These are phyloP conservation scores for Thermomucor indicae-seudaticae DNA, from an alignment of 371 early-diverging fungal species.

Conservation along the genomic window DNA sequence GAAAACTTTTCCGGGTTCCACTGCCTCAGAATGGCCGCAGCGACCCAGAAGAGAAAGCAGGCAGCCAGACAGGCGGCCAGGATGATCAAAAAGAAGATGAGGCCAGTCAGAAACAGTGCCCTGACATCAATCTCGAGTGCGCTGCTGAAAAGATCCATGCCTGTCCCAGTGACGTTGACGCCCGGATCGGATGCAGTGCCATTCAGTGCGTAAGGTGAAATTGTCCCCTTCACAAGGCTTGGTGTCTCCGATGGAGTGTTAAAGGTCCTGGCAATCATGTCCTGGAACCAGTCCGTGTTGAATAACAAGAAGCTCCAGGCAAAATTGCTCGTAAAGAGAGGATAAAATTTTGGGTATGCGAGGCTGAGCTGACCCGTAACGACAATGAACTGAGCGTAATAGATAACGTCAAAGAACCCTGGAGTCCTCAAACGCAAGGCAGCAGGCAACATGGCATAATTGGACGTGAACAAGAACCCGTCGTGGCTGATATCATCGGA, in stretches of 20 bases:
- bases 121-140: slow-evolving; percentile 31
- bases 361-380: slow-evolving; percentile 45
- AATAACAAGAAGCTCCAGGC: slow-evolving; percentile 52
- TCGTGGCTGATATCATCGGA: slow-evolving; percentile 38
- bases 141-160: slow-evolving; percentile 35
- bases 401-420: slow-evolving; percentile 51
- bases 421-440: slow-evolving; percentile 49
- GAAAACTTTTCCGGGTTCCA: no score
- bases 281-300: slow-evolving; percentile 16
- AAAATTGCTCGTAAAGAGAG: slow-evolving; percentile 50
- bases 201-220: background rate
- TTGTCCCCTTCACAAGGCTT: background rate
- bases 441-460: slow-evolving; percentile 49
- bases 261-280: background rate
- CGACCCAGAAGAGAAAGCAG: slow-evolving; percentile 6
- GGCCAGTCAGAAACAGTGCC: slow-evolving; percentile 25
- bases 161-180: slow-evolving; percentile 16
- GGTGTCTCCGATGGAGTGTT: background rate
- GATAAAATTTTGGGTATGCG: slow-evolving; percentile 49
- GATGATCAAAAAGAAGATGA: slow-evolving; percentile 25
- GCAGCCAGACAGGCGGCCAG: slow-evolving; percentile 15
- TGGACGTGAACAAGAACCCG: slow-evolving; percentile 42
- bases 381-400: slow-evolving; percentile 52
- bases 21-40: slow-evolving; percentile 3
- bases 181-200: background rate